Percentiles rank a stretch among this genome's conserved stretches.
Conservation (phyloP, 2,329 filamentous ascomycete species). For the Apiospora aurea region DNA sequence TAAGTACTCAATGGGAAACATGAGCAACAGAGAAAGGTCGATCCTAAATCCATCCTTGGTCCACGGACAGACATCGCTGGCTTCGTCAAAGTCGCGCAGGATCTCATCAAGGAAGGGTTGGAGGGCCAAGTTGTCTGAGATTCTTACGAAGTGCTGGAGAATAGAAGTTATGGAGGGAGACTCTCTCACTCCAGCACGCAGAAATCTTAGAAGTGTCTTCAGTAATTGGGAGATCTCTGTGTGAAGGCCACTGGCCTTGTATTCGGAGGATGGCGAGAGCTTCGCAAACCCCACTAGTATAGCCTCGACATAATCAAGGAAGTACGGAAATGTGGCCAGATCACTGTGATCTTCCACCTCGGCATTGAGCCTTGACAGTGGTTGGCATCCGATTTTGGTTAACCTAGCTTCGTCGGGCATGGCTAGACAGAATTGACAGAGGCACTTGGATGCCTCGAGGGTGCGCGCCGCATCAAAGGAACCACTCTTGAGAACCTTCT, state of each 20-base stretch:
- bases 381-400: constrained; percentile 34
- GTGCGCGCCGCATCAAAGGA: constrained; percentile 34
- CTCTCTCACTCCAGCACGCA: not conserved
- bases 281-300: not conserved
- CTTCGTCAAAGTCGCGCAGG: constrained; percentile 34
- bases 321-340: not conserved
- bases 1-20: constrained; percentile 37
- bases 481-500: constrained; percentile 36
- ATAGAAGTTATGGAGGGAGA: not conserved
- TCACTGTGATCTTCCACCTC: not conserved
- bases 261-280: not conserved
- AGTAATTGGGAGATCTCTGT: not conserved
- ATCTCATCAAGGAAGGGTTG: constrained; percentile 36
- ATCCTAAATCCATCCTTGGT: not conserved
- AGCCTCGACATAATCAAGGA: constrained; percentile 14
- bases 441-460: constrained; percentile 41
- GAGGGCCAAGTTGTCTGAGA: not conserved
- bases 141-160: not conserved
- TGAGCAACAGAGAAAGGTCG: constrained; percentile 33
- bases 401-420: constrained; percentile 38
- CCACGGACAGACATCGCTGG: not conserved
- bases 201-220: not conserved
- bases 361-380: constrained; percentile 35
- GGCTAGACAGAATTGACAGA: constrained; percentile 37
- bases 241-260: not conserved